Evolutionary conservation across 805 yeast genomes (phyloP).

Genomic region (Saturnispora quitensis): DNA sequence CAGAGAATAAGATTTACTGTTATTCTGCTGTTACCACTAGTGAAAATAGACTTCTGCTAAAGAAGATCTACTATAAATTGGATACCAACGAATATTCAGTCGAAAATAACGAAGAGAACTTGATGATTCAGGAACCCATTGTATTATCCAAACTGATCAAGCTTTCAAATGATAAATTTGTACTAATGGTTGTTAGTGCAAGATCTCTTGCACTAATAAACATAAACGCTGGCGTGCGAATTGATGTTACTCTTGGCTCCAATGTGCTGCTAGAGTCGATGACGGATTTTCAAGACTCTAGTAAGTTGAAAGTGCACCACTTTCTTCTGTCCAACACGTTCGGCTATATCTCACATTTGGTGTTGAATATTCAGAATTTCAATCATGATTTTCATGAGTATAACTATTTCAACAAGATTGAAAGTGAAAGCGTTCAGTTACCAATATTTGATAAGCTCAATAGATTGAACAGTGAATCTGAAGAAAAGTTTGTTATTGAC

Average conservation of each 20-base stretch:
- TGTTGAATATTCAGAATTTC: neutral
- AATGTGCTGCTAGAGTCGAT: slow-evolving; percentile 8
- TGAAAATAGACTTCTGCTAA: slow-evolving; percentile 6
- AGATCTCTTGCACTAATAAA: neutral
- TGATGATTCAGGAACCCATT: neutral
- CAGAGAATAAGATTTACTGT: neutral
- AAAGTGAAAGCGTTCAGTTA: neutral
- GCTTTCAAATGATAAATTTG: neutral
- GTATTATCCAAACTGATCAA: neutral
- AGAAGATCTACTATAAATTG: slow-evolving; percentile 1
- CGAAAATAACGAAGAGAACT: neutral
- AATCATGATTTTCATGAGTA: neutral
- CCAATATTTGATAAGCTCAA: slow-evolving; percentile 15
- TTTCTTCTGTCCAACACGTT: slow-evolving; percentile 10
- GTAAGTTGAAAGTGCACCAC: neutral
- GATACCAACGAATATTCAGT: neutral
- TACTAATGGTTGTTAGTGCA: neutral
- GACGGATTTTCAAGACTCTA: slow-evolving; percentile 1
- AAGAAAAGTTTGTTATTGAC: slow-evolving; percentile 7
- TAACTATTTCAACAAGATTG: slow-evolving; percentile 10
- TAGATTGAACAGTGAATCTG: slow-evolving; percentile 6
- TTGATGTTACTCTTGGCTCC: neutral
- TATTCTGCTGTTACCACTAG: slow-evolving; percentile 10
- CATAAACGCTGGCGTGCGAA: neutral
- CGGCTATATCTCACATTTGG: slow-evolving; percentile 9